Evolutionary conservation across 352 stramenopile species (phyloP).

Genomic region (Discostella stelligera): DNA sequence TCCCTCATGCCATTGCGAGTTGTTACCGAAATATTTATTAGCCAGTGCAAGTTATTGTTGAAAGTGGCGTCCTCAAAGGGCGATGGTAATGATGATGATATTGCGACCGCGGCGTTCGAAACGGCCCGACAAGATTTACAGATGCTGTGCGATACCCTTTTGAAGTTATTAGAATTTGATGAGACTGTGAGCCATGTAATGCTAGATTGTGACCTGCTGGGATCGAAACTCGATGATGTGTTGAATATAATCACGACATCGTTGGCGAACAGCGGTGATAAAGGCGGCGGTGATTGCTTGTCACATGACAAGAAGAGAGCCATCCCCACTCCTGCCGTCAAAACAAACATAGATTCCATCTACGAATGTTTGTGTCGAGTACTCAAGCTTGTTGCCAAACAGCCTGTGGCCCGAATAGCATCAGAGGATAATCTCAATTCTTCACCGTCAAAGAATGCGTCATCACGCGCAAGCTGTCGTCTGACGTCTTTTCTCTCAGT

Average conservation of each 20-base stretch:
- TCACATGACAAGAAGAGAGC: conserved; percentile 2
- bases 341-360: conserved; percentile 49
- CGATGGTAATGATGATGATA: background rate
- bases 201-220: conserved; percentile 70
- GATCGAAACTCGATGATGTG: conserved; percentile 69
- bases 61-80: conserved; percentile 14
- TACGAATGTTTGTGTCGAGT: conserved; percentile 59
- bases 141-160: conserved; percentile 74
- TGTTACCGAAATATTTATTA: conserved; percentile 74
- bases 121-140: conserved; percentile 54
- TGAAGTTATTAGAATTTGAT: conserved; percentile 81
- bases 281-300: background rate
- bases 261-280: conserved; percentile 19
- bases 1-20: conserved; percentile 67
- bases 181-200: conserved; percentile 69
- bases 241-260: conserved; percentile 55
- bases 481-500: conserved; percentile 57
- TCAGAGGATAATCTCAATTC: conserved; percentile 22
- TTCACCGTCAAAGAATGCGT: conserved; percentile 19
- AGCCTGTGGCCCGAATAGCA: conserved; percentile 26
- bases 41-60: conserved; percentile 68
- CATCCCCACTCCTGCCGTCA: conserved; percentile 16
- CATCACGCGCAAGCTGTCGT: conserved; percentile 30
- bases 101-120: conserved; percentile 25
- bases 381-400: conserved; percentile 44